Evolutionary conservation across 2,329 filamentous ascomycete species (phyloP).

Genomic region (Colletotrichum camelliae): DNA sequence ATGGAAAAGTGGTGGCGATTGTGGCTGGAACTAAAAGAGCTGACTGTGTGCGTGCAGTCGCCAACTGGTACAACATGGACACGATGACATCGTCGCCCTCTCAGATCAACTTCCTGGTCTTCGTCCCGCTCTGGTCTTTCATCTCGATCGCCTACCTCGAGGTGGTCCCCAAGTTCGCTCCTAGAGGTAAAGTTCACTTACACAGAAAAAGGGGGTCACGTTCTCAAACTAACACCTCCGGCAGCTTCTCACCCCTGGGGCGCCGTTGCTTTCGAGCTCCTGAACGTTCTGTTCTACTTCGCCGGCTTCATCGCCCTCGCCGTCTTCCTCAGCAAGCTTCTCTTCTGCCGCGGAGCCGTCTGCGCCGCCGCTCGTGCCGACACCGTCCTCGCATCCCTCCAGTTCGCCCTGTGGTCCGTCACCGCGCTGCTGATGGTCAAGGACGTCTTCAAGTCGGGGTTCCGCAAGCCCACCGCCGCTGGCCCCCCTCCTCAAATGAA

Average conservation of each 20-base stretch:
- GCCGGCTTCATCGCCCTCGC: slow-evolving; percentile 63
- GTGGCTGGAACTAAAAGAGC: background rate
- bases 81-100: slow-evolving; percentile 60
- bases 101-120: slow-evolving; percentile 64
- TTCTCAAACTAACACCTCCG: background rate
- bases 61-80: slow-evolving; percentile 64
- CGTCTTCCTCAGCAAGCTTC: slow-evolving; percentile 59
- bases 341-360: slow-evolving; percentile 62
- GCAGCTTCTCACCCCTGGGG: slow-evolving; percentile 53
- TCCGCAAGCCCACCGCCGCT: slow-evolving; percentile 32
- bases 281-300: slow-evolving; percentile 64
- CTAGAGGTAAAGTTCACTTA: slow-evolving; percentile 38
- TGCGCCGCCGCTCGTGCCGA: slow-evolving; percentile 61
- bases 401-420: slow-evolving; percentile 59
- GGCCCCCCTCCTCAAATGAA: slow-evolving; percentile 24
- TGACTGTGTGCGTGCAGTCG: slow-evolving; percentile 46
- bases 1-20: background rate
- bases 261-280: slow-evolving; percentile 52
- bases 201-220: too few relatives aligned
- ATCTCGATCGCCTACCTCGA: slow-evolving; percentile 61
- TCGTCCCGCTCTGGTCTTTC: slow-evolving; percentile 58
- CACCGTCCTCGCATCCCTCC: slow-evolving; percentile 58
- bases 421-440: slow-evolving; percentile 51
- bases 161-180: slow-evolving; percentile 49
- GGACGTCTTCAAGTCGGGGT: slow-evolving; percentile 51